Percentiles rank a stretch among this genome's conserved stretches.
Conservation (phyloP, 495 filamentous ascomycete species). For the Lepraria neglecta region DNA sequence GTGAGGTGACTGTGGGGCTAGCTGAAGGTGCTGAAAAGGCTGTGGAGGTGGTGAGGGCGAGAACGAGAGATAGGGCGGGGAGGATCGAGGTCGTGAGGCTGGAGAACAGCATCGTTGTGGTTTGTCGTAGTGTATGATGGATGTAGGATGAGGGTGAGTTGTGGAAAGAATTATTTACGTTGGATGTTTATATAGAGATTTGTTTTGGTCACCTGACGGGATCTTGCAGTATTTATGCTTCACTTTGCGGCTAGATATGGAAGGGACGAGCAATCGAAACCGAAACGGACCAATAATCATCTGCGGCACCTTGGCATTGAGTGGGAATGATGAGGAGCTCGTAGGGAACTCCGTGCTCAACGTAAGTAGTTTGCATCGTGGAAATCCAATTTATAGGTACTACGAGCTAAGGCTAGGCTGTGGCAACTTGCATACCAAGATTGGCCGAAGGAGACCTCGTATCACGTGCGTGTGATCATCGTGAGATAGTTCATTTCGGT, state of each 20-base stretch:
- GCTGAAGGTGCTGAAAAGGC: not conserved
- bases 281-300: not conserved
- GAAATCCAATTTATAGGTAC: too few relatives aligned
- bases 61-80: not conserved
- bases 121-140: not conserved
- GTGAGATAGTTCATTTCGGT: too few relatives aligned
- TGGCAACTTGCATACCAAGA: too few relatives aligned
- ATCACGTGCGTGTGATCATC: too few relatives aligned
- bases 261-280: not conserved
- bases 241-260: not conserved
- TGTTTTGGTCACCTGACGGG: not conserved
- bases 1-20: constrained; percentile 24
- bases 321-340: too few relatives aligned
- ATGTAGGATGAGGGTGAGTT: not conserved
- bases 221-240: not conserved
- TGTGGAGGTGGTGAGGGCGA: not conserved
- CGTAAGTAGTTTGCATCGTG: too few relatives aligned
- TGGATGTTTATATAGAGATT: not conserved
- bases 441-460: too few relatives aligned
- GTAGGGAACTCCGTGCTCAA: too few relatives aligned
- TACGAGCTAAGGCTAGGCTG: too few relatives aligned
- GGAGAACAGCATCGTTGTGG: not conserved
- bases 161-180: not conserved
- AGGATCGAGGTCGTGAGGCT: not conserved
- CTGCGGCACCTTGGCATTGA: not conserved